Conservation (phyloP, 2,329 filamentous ascomycete genomes). For the Peltaster fructicola region DNA sequence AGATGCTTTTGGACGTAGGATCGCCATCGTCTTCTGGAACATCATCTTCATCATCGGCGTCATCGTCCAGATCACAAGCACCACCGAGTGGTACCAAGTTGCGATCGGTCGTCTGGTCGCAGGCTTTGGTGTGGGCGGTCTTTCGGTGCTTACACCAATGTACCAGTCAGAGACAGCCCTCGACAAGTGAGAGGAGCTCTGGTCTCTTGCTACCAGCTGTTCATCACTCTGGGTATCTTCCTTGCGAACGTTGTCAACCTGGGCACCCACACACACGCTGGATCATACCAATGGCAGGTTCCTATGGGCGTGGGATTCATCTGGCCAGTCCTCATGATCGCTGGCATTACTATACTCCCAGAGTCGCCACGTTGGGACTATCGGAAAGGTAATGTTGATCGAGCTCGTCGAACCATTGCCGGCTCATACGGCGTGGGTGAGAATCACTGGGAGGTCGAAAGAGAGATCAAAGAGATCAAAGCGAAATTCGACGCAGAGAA, state of each 20-base stretch:
- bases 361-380: conserved; percentile 43
- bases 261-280: conserved; percentile 34
- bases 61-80: conserved; percentile 45
- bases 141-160: conserved; percentile 49
- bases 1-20: conserved; percentile 41
- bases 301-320: conserved; percentile 42
- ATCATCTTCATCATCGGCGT: conserved; percentile 48
- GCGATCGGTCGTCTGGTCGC: conserved; percentile 48
- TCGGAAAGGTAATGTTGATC: conserved; percentile 34
- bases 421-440: conserved; percentile 37
- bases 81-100: conserved; percentile 42
- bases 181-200: conserved; percentile 46
- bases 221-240: conserved; percentile 51
- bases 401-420: conserved; percentile 33
- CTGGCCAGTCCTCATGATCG: conserved; percentile 36
- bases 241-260: conserved; percentile 36
- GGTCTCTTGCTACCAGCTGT: conserved; percentile 48
- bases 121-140: conserved; percentile 45
- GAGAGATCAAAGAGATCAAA: conserved; percentile 38
- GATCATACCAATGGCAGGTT: conserved; percentile 43
- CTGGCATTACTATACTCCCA: conserved; percentile 36
- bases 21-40: conserved; percentile 44
- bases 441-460: conserved; percentile 35
- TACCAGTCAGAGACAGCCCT: conserved; percentile 52
- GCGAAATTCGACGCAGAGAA: conserved; percentile 37